Base-by-base conservation (phyloP, 805 yeast species). In the Suhomyces canberraensis region DNA sequence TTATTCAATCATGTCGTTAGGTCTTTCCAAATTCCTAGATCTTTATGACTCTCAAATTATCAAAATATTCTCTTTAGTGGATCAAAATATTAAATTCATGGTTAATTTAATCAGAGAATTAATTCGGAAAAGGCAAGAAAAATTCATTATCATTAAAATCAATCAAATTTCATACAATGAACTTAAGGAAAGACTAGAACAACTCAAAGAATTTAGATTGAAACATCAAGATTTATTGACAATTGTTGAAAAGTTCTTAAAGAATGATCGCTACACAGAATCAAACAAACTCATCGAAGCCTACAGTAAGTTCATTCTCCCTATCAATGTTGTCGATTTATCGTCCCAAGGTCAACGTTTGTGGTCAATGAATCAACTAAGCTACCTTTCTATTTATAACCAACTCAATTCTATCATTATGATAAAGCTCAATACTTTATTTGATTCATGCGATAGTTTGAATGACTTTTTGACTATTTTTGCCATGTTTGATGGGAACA, bases 31-130 rank as follows among this genome's bases (percentile, higher is more conserved):
- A 3, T 81, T 82, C 45, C 16, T 41, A 3, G 36, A 40, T 1
- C 13, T 57, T 3, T 46, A 45, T 27, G 48, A 58, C 2, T 39
- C 35, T 0, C 16, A 37, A 6, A 44, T 71, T 0, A 29, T 50
- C 0, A 54, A 56, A 1, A 45, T 75, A 0, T 67, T 80, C 21
- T 59, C 54, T 2, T 56, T 69, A 1, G 76, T 90, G 66, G 95
- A 87, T 25, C 71, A 66, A 18, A 73, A 75, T 27, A 52, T 79
- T 8, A 79, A 81, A 50, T 85, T 79, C 37, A 77, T 81, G 60
- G 75, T 79, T 1, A 73, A 76, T 35, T 52, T 84, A 29, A 76
- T 87, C 0, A 72, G 97, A 38, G 96, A 90, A 41, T 58, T 84
- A 3, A 66, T 85, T 27, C 67, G 96, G 44, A 84, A 80, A 48